These are phyloP conservation scores for Colletotrichum acutatum DNA, from an alignment of 2,329 filamentous ascomycete genomes.

Conservation along the genomic window DNA sequence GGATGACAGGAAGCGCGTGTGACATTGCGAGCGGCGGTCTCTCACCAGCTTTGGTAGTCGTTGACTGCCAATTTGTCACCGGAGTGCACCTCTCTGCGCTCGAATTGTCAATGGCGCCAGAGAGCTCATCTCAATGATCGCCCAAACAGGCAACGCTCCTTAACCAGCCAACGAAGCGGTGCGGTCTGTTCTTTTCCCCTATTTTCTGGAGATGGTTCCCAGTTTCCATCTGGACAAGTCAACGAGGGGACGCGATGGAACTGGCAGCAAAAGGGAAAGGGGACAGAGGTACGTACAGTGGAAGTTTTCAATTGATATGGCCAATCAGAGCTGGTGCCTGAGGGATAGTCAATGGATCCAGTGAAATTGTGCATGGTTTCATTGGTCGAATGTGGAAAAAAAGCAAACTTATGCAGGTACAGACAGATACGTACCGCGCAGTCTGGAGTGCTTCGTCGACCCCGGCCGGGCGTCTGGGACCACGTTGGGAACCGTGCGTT, in stretches of 20 bases:
- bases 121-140: slow-evolving; percentile 15
- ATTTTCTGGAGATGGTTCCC: background rate
- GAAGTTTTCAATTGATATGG: background rate
- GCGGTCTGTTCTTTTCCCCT: background rate
- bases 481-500: background rate
- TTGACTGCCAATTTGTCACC: slow-evolving; percentile 14
- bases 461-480: background rate
- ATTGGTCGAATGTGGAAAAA: slow-evolving; percentile 5
- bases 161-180: slow-evolving; percentile 4
- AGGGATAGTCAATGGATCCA: background rate
- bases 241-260: background rate
- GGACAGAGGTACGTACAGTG: background rate
- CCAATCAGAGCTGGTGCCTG: background rate
- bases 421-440: background rate
- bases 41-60: background rate
- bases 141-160: slow-evolving; percentile 12
- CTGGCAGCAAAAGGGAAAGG: background rate
- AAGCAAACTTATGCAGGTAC: slow-evolving; percentile 36
- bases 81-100: background rate
- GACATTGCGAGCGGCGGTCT: slow-evolving; percentile 20
- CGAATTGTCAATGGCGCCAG: slow-evolving; percentile 4
- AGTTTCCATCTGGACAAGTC: background rate
- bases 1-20: slow-evolving; percentile 29
- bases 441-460: background rate
- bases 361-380: slow-evolving; percentile 16